These are phyloP conservation scores for Hemileia vastatrix DNA, from an alignment of 1,284 basidiomycete genomes.

Conservation along the genomic window DNA sequence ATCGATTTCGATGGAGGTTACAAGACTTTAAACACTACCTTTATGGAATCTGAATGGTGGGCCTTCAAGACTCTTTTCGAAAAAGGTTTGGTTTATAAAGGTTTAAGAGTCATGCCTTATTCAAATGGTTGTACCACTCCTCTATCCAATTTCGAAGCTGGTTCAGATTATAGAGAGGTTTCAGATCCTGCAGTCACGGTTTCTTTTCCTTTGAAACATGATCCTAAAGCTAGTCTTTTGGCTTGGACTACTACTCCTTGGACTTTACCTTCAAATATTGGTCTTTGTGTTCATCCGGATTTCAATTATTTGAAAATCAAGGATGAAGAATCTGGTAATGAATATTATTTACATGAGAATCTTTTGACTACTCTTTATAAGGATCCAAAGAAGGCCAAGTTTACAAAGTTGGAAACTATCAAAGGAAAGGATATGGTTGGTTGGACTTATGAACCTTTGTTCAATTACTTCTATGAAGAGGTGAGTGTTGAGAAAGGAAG, in stretches of 20 bases:
- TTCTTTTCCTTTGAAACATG: conserved; percentile 37
- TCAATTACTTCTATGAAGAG: conserved; percentile 38
- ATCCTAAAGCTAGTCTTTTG: conserved; percentile 38
- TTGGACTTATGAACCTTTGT: conserved; percentile 38
- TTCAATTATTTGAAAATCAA: conserved; percentile 42
- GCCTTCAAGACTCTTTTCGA: conserved; percentile 37
- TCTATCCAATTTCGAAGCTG: conserved; percentile 43
- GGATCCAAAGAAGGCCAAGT: conserved; percentile 44
- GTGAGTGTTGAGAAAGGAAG: not conserved
- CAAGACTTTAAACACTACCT: conserved; percentile 42
- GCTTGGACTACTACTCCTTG: conserved; percentile 44
- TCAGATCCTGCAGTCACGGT: conserved; percentile 41
- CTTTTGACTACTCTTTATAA: conserved; percentile 42
- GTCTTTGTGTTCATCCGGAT: conserved; percentile 41
- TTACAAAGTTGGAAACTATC: conserved; percentile 38
- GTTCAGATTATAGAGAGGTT: conserved; percentile 41
- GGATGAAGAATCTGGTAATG: conserved; percentile 39
- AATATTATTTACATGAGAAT: conserved; percentile 40
- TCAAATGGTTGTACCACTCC: conserved; percentile 43
- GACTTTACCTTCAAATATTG: conserved; percentile 42
- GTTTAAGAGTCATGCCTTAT: conserved; percentile 43
- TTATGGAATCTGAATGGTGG: conserved; percentile 44
- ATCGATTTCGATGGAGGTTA: conserved; percentile 44
- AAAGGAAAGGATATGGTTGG: conserved; percentile 40
- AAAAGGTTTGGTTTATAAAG: conserved; percentile 41